Conservation (phyloP, 73 alveolate genomes). For the Tetrahymena thermophila region DNA sequence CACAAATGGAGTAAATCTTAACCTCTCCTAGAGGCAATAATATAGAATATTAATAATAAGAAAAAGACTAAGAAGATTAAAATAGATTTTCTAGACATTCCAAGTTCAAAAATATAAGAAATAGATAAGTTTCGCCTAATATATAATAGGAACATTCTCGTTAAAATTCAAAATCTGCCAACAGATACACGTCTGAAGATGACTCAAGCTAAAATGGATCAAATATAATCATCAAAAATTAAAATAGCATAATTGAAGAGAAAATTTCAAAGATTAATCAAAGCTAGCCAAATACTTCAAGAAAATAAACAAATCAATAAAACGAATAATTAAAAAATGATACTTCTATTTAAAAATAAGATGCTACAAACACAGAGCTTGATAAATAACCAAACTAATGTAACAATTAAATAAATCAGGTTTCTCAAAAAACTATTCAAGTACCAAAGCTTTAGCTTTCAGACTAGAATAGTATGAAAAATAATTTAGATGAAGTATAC, state of each 20-base stretch:
- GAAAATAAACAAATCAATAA: background rate
- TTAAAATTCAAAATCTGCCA: background rate
- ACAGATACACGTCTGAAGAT: background rate
- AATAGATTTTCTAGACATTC: background rate
- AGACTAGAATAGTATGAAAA: background rate
- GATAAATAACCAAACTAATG: no score
- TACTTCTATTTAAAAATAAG: background rate
- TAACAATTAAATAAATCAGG: no score
- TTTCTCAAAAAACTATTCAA: background rate
- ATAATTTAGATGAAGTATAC: background rate
- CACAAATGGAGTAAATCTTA: background rate
- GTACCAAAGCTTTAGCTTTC: background rate
- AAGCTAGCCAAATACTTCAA: background rate
- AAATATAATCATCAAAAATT: background rate
- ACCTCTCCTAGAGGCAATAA: background rate
- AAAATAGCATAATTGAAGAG: background rate
- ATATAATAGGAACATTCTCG: background rate
- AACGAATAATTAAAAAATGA: background rate
- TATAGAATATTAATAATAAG: background rate
- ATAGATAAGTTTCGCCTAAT: background rate
- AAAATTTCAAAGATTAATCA: background rate
- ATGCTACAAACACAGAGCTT: background rate
- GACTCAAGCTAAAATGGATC: background rate
- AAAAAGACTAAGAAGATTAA: background rate
- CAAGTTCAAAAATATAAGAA: background rate